Percentiles rank a stretch among this genome's conserved stretches.
These are phyloP conservation scores for Hura crepitans DNA, from an alignment of 441 rosid species.

Conservation along the genomic window DNA sequence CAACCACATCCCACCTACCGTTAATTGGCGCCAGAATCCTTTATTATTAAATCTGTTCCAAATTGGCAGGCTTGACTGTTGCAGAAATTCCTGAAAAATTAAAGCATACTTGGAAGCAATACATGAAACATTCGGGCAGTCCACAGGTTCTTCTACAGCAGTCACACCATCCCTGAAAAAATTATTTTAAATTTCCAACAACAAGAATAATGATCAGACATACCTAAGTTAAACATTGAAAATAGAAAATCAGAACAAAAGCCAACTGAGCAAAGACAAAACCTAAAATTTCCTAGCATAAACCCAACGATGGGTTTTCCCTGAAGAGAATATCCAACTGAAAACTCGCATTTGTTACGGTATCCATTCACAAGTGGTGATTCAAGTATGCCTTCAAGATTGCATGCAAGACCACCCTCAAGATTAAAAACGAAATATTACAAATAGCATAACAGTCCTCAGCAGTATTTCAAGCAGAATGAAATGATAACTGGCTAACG, in stretches of 20 bases:
- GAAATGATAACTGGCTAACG: not conserved
- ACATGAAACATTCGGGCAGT: slow-evolving; percentile 86
- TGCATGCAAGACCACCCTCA: slow-evolving; percentile 86
- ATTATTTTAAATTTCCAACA: slow-evolving; percentile 23
- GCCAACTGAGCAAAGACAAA: slow-evolving; percentile 15
- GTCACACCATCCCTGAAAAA: slow-evolving; percentile 83
- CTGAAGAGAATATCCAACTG: slow-evolving; percentile 74
- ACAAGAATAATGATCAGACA: slow-evolving; percentile 13
- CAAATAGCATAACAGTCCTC: not conserved
- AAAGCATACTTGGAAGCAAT: slow-evolving; percentile 66
- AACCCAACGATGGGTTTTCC: slow-evolving; percentile 87
- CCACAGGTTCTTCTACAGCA: slow-evolving; percentile 81
- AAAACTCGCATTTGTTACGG: slow-evolving; percentile 96
- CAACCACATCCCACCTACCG: slow-evolving; percentile 58
- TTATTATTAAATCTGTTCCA: slow-evolving; percentile 86
- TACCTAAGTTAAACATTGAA: slow-evolving; percentile 10
- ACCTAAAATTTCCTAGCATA: slow-evolving; percentile 93
- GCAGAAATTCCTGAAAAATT: slow-evolving; percentile 76
- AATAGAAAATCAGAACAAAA: not conserved
- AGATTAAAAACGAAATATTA: not conserved
- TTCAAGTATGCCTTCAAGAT: slow-evolving; percentile 73
- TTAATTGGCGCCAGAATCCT: slow-evolving; percentile 95
- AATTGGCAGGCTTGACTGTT: slow-evolving; percentile 62
- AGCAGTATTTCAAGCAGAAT: slow-evolving; percentile 2
- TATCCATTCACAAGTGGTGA: slow-evolving; percentile 82